Base-by-base conservation (phyloP, 1,139 yeast species). In the Yamadazyma trypodendri region DNA sequence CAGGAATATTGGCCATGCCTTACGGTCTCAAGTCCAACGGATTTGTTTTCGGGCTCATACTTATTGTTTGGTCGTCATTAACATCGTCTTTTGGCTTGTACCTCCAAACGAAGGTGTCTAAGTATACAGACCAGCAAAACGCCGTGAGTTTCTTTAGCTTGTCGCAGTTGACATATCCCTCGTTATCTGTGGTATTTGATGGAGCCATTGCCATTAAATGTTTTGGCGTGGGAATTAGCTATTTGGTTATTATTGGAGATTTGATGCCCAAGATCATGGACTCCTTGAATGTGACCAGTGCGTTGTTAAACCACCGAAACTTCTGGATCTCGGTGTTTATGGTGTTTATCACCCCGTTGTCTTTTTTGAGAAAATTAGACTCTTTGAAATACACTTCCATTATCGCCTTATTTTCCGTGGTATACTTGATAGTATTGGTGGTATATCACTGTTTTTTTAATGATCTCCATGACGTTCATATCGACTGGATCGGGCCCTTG, bases 141-240 rank as follows among this genome's bases (percentile, higher is more conserved):
- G 69, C 75, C 11, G 79, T 75, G 10, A 69, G 77, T 14, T 76
- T 73, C 50, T 76, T 75, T 50, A 65, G 78, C 38, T 61, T 76
- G 42, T 68, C 79, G 10, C 79, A 75, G 48, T 57, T 75, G 48
- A 76, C 81, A 0, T 75, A 75, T 43, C 81, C 81, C 1, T 73
- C 72, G 28, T 60, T 75, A 28, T 59, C 64, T n/a, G 58, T 62
- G 10, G 51, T 61, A 7, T 73, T 72, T 36, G 79, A 77, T 50
- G 56, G 71, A 18, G 81, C 82, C 35, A 77, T 78, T 33, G 74
- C 78, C 28, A 66, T 76, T 40, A 79, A 78, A 58, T 83, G 90
- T 52, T 90, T 86, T 63, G 98, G 98, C 11, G 97, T 89, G 5
- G 92, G 94, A 2, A 79, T 92, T 11, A 82, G 94, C 38, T 92